Evolutionary conservation across 148 eudicot species (phyloP), one percentile per base, ranked within the genome.

Genomic region (Agrostemma githago): DNA sequence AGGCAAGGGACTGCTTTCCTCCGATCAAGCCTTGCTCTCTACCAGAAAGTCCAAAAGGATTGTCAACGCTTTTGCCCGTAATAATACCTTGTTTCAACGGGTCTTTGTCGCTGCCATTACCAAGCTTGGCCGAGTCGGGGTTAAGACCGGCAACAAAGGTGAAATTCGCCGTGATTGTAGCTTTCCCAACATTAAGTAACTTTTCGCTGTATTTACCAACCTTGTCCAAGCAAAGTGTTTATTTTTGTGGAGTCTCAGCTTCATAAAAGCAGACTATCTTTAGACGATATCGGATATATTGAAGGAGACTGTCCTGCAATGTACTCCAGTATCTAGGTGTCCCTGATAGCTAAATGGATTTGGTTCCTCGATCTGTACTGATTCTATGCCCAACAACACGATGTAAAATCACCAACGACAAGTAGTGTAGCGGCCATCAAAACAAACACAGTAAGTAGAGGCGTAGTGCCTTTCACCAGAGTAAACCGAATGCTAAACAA

Each of bases 41-140:
- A 86, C 93, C 3, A 51, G 41, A 5, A 83, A 86, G 38, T 83
- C 93, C 3, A 86, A 72, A 74, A 44, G 80, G 51, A 79, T 86
- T 7, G 98, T 93, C 3, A 81, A 80, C 38, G 80, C 39, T 0
- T 93, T 89, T 74, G 96, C 98, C 1, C 34, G 80, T 0, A 89
- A 77, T 66, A 77, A 64, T 62, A 71, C 70, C 0, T 84, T 88
- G 79, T 90, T 90, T 16, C 70, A 77, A 10, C 77, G 75, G 3
- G 89, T 83, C 1, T 93, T 93, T 72, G 89, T 77, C 14, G 42
- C 82, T 1, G 89, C 98, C 56, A 93, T 90, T 54, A 89, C 82
- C 0, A 90, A 82, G 80, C 83, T 90, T 4, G 96, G 96, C 0
- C 83, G 98, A 61, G 83, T 88, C 11, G 93, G 89, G 14, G 90